Conservation (phyloP, 306 rosid species). For the Alnus glutinosa region DNA sequence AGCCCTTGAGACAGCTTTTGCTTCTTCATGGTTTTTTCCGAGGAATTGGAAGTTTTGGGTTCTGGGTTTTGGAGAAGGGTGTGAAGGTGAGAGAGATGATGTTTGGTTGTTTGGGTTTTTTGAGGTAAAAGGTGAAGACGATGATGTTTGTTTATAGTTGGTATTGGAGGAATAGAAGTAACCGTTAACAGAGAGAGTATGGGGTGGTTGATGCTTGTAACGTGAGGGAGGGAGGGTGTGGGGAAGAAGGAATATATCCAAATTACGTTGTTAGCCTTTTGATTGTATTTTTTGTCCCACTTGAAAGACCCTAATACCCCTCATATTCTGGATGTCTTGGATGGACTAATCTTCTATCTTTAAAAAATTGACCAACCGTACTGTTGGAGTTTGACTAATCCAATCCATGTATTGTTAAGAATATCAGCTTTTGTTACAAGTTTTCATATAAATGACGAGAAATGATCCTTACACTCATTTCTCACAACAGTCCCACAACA, state of each 20-base stretch:
- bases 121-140: not conserved
- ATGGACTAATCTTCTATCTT: too few relatives aligned
- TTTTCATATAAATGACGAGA: too few relatives aligned
- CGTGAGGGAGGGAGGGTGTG: constrained; percentile 15
- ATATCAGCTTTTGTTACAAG: too few relatives aligned
- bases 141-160: not conserved
- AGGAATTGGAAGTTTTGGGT: not conserved
- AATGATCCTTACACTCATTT: too few relatives aligned
- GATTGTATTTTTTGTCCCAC: not conserved
- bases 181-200: constrained; percentile 33
- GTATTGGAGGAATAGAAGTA: constrained; percentile 14
- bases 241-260: not conserved
- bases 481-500: too few relatives aligned
- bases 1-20: constrained; percentile 24
- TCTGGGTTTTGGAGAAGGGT: not conserved
- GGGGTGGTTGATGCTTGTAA: constrained; percentile 19
- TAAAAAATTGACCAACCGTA: too few relatives aligned
- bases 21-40: constrained; percentile 45
- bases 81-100: not conserved
- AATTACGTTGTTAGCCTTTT: constrained; percentile 41
- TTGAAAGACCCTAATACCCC: constrained; percentile 33
- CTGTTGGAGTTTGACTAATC: too few relatives aligned
- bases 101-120: not conserved
- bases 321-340: too few relatives aligned
- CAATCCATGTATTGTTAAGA: too few relatives aligned